Conservation (phyloP, 2,329 filamentous ascomycete species). For the Venturiaceae sp. region DNA sequence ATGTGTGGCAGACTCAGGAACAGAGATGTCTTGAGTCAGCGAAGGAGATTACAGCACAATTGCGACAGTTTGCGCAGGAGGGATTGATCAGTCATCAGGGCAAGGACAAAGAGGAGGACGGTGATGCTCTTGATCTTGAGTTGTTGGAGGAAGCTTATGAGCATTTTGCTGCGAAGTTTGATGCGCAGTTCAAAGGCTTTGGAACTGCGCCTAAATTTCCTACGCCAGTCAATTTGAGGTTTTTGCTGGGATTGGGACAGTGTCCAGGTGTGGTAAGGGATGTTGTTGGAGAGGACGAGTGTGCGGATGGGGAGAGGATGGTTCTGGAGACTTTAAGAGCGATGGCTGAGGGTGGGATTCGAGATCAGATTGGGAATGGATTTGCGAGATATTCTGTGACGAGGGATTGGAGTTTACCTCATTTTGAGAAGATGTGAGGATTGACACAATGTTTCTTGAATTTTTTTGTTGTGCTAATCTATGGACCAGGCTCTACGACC, state of each 20-base stretch:
- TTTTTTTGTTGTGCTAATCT: too few relatives aligned
- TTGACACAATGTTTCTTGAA: constrained; percentile 7
- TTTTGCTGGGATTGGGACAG: constrained; percentile 64
- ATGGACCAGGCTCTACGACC: constrained; percentile 62
- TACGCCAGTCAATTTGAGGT: constrained; percentile 74
- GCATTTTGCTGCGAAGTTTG: constrained; percentile 73
- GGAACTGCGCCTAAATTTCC: constrained; percentile 71
- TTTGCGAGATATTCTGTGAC: constrained; percentile 85
- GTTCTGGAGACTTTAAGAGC: constrained; percentile 69
- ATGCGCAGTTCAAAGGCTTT: constrained; percentile 72
- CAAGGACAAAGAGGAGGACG: constrained; percentile 27
- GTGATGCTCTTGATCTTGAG: constrained; percentile 74
- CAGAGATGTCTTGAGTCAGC: constrained; percentile 75
- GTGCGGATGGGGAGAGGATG: constrained; percentile 65
- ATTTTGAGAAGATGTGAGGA: constrained; percentile 81
- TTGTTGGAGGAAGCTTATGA: constrained; percentile 82
- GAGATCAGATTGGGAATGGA: constrained; percentile 68
- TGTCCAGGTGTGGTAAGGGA: constrained; percentile 67
- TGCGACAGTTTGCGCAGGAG: constrained; percentile 82
- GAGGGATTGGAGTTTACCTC: constrained; percentile 82
- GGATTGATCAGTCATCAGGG: constrained; percentile 49
- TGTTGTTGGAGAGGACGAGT: constrained; percentile 78
- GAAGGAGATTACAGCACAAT: constrained; percentile 67
- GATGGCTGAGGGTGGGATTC: constrained; percentile 63
- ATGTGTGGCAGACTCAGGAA: constrained; percentile 75